Base-by-base conservation (phyloP, 2,329 filamentous ascomycete genomes). In the Fusarium cyanostomum region DNA sequence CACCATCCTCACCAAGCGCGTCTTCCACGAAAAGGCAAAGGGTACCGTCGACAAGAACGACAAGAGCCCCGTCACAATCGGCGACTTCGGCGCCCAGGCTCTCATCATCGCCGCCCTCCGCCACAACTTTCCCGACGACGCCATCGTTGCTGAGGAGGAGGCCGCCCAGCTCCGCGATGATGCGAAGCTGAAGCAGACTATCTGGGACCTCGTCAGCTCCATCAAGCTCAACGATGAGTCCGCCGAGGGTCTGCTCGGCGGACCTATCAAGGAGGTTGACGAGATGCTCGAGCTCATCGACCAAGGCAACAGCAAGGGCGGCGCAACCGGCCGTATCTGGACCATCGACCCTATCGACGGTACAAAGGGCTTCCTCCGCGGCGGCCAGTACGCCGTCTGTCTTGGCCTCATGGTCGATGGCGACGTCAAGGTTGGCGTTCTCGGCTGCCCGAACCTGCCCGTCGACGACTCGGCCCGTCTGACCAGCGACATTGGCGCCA, bases 301-400 rank as follows among this genome's bases (percentile, higher is more conserved):
- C 79, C 77, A 78, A 60, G 89, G 89, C 37, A 86, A 85, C 74
- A 92, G 89, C 77, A 79, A 85, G 55, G 92, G 92, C 59, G 92
- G 92, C 26, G 77, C 80, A 59, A 84, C 81, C 66, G 93, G 92
- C 62, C 85, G 95, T 67, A 92, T 98, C 77, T 99, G 95, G 95
- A 92, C 94, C 35, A 88, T 99, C 55, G 95, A 99, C 78, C 95
- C 95, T 58, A 97, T 99, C 63, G 95, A 99, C 77, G 95, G 95
- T 67, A 99, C 95, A 51, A 97, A 97, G 81, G 96, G 95, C 27
- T 99, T 99, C 81, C 82, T 99, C 59, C 87, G 96, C 62, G 95
- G 95, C 50, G 96, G 94, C 34, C 95, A 99, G 81, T 99, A 99
- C 75, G 96, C 95, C 52, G 93, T 99, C 51, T 97, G 94, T 75